Percentiles rank a stretch among this genome's conserved stretches.
These are phyloP conservation scores for Penicillium thymicola DNA, from an alignment of 2,329 filamentous ascomycete genomes.

Conservation along the genomic window DNA sequence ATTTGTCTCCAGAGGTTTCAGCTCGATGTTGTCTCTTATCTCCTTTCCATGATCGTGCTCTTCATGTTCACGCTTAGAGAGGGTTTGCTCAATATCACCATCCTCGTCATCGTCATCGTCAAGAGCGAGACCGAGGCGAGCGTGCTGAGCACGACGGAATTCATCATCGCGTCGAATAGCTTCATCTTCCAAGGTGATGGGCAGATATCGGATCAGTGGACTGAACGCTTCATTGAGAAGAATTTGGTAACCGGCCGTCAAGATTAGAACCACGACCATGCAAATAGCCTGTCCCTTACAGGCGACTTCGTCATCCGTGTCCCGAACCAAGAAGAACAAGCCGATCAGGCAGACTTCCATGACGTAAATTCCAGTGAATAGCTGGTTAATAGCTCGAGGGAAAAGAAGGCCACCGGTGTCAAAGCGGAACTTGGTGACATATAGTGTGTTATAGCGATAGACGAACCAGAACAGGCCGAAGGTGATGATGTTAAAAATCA, in stretches of 20 bases:
- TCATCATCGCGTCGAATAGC: constrained; percentile 86
- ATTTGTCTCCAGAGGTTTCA: constrained; percentile 38
- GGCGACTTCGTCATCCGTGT: constrained; percentile 52
- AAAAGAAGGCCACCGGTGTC: constrained; percentile 94
- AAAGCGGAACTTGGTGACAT: constrained; percentile 82
- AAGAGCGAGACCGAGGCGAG: constrained; percentile 60
- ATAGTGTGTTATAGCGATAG: constrained; percentile 94
- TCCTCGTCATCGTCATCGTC: constrained; percentile 48
- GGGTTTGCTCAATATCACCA: constrained; percentile 43
- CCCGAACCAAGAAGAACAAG: constrained; percentile 74
- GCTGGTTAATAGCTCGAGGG: constrained; percentile 88
- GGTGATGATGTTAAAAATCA: constrained; percentile 89
- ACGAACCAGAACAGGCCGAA: constrained; percentile 91
- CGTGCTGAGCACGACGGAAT: constrained; percentile 75
- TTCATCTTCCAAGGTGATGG: constrained; percentile 93
- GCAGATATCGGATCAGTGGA: constrained; percentile 82
- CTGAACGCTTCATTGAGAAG: constrained; percentile 79
- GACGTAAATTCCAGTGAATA: constrained; percentile 90
- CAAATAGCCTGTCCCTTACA: constrained; percentile 75
- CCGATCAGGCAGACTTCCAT: constrained; percentile 91
- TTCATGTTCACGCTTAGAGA: constrained; percentile 45
- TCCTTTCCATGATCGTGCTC: constrained; percentile 38
- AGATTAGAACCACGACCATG: constrained; percentile 72
- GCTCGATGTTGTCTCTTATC: constrained; percentile 51
- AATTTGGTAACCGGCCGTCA: constrained; percentile 75